Conservation (phyloP, 805 yeast species). For the Lipomyces spencermartinsiae region DNA sequence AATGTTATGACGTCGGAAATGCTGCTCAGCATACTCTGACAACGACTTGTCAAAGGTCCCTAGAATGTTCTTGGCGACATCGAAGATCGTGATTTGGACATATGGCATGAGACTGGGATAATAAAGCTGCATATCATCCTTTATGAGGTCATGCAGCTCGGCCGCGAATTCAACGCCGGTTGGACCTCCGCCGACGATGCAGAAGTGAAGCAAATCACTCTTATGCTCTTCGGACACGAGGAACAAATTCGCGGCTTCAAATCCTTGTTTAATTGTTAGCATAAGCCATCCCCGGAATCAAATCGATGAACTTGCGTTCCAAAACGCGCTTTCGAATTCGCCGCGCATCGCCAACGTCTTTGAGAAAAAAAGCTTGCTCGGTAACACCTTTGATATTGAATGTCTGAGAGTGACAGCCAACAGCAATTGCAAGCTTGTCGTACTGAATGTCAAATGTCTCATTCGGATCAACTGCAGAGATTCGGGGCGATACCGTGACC, state of each 20-base stretch:
- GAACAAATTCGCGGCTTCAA: slow-evolving; percentile 69
- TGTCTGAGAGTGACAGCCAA: slow-evolving; percentile 70
- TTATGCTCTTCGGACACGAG: slow-evolving; percentile 67
- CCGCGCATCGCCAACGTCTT: slow-evolving; percentile 70
- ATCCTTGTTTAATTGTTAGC: slow-evolving; percentile 43
- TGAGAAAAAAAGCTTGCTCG: slow-evolving; percentile 63
- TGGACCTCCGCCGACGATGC: slow-evolving; percentile 77
- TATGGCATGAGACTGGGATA: slow-evolving; percentile 68
- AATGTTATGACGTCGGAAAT: slow-evolving; percentile 65
- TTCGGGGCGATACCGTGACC: slow-evolving; percentile 22
- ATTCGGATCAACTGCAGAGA: slow-evolving; percentile 20
- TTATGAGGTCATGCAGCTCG: slow-evolving; percentile 67
- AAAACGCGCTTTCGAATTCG: slow-evolving; percentile 61
- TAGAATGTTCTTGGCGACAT: slow-evolving; percentile 68
- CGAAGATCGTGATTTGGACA: slow-evolving; percentile 72
- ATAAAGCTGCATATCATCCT: slow-evolving; percentile 63
- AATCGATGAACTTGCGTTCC: slow-evolving; percentile 35
- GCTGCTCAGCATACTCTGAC: slow-evolving; percentile 65
- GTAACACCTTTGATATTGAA: slow-evolving; percentile 69
- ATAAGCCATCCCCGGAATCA: not conserved
- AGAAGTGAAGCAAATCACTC: slow-evolving; percentile 64
- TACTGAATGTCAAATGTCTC: slow-evolving; percentile 63
- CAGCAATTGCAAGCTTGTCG: slow-evolving; percentile 70
- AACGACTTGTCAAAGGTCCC: slow-evolving; percentile 71
- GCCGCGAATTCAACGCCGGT: slow-evolving; percentile 78